Evolutionary conservation across 148 eudicot genomes (phyloP), one percentile per base, ranked within the genome.

Genomic region (Amaranthus hypochondriacus): DNA sequence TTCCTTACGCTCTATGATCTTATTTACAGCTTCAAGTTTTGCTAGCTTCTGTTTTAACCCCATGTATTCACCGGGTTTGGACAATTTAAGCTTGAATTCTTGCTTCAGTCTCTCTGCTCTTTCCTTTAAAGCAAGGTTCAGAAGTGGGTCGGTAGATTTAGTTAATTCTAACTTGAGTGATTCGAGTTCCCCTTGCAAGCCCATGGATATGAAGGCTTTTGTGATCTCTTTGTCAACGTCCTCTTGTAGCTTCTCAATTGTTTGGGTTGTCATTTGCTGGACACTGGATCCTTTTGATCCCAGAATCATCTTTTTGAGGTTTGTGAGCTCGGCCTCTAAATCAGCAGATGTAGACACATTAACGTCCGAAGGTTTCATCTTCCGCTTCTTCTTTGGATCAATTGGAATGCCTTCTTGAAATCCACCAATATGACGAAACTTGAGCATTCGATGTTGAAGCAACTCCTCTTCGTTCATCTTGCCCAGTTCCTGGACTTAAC

Each of bases 191-290:
- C 69, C 76, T 43, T 52, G 60, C 63, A 73, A 62, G 52, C 76
- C 76, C 76, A 73, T 73, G 46, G 69, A 62, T 14, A 63, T 9
- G 44, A 73, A 73, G 61, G 76, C 52, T 6, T 62, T 62, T 18
- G 59, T 73, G 42, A 63, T 73, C 69, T 73, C 76, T 56, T 63
- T 21, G 14, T 73, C 76, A 51, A 73, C 76, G 44, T 73, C 76
- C 44, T 73, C 48, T 63, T 63, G 18, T 51, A 73, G 48, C 60
- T 73, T 73, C 54, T 73, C 69, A 14, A 73, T 7, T 11, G 69
- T 63, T n/a, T 63, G 39, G 49, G 4, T 73, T 4, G 53, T 58
- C 39, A 14, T 63, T 63, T 66, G 68, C 52, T 52, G 39, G 39
- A 28, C 55, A 14, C 6, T 15, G 0, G 57, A 56, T 53, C 59